Percentiles rank a stretch among this genome's conserved stretches.
Evolutionary conservation across 1,139 yeast species (phyloP).

Genomic region (Meyerozyma carpophila): DNA sequence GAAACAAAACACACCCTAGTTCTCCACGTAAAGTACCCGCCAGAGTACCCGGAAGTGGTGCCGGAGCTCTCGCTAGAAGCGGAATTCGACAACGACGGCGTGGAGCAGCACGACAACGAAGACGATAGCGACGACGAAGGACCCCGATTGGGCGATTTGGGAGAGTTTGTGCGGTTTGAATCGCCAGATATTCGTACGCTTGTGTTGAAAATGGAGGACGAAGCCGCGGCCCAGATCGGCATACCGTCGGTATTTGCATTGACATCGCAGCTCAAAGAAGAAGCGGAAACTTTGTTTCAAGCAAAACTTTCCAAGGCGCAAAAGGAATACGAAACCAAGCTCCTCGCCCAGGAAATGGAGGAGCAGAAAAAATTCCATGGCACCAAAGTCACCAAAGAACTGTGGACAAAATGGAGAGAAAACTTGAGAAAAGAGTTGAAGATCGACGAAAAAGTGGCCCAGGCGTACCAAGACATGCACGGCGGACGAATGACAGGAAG

Average conservation of each 20-base stretch:
- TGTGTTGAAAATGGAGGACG: constrained; percentile 40
- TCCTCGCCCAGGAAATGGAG: constrained; percentile 55
- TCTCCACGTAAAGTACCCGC: constrained; percentile 62
- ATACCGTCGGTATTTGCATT: constrained; percentile 84
- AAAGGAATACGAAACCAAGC: constrained; percentile 49
- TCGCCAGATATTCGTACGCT: constrained; percentile 40
- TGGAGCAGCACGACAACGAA: constrained; percentile 19
- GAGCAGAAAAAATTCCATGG: constrained; percentile 78
- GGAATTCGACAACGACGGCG: constrained; percentile 36
- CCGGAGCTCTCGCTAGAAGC: constrained; percentile 49
- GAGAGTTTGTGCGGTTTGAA: constrained; percentile 52
- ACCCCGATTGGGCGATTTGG: constrained; percentile 42
- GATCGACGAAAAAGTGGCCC: constrained; percentile 43
- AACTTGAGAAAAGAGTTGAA: constrained; percentile 58
- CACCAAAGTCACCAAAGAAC: constrained; percentile 72
- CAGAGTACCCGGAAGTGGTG: constrained; percentile 62
- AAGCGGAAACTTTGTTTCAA: constrained; percentile 62
- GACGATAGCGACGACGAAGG: constrained; percentile 42
- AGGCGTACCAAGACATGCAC: constrained; percentile 54
- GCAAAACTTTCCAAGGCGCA: constrained; percentile 53
- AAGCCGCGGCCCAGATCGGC: constrained; percentile 76
- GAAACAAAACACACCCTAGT: constrained; percentile 47
- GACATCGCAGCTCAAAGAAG: constrained; percentile 71
- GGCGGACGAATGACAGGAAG: constrained; percentile 78
- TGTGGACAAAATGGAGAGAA: constrained; percentile 65